Conservation (phyloP, 805 yeast species). For the Barnettozyma pratensis region DNA sequence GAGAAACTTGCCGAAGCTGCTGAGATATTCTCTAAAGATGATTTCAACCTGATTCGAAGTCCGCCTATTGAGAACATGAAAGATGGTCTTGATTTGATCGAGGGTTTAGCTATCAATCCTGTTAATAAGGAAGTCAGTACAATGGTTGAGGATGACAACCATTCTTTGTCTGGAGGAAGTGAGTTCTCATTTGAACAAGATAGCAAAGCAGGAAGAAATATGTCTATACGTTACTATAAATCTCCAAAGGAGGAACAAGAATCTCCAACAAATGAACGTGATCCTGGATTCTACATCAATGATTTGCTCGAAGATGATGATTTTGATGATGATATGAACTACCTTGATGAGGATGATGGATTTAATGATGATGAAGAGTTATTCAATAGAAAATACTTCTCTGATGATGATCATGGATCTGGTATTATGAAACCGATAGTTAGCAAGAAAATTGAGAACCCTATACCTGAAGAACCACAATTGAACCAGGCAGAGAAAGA, state of each 20-base stretch:
- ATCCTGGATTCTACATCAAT: slow-evolving; percentile 32
- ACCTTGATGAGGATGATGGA: slow-evolving; percentile 30
- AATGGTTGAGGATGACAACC: not conserved
- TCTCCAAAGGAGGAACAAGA: slow-evolving; percentile 18
- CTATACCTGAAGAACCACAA: not conserved
- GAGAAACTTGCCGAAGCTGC: slow-evolving; percentile 9
- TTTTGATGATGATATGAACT: slow-evolving; percentile 38
- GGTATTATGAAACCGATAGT: not conserved
- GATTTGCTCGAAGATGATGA: slow-evolving; percentile 37
- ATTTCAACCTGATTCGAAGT: not conserved
- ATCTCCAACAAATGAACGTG: slow-evolving; percentile 15
- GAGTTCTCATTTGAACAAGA: slow-evolving; percentile 49
- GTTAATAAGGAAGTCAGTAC: not conserved
- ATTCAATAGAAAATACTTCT: slow-evolving; percentile 23
- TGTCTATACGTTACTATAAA: slow-evolving; percentile 50
- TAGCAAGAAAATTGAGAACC: not conserved
- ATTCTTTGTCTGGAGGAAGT: slow-evolving; percentile 16
- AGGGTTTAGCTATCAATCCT: not conserved
- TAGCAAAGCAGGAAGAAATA: slow-evolving; percentile 42
- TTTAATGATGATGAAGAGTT: slow-evolving; percentile 31
- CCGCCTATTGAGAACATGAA: not conserved
- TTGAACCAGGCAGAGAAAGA: not conserved
- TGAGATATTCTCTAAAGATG: slow-evolving; percentile 3
- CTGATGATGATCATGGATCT: slow-evolving; percentile 17
- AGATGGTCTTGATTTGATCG: not conserved